Evolutionary conservation across 2,329 filamentous ascomycete genomes (phyloP), one percentile per base, ranked within the genome.

Genomic region (Verticillium albo-atrum): DNA sequence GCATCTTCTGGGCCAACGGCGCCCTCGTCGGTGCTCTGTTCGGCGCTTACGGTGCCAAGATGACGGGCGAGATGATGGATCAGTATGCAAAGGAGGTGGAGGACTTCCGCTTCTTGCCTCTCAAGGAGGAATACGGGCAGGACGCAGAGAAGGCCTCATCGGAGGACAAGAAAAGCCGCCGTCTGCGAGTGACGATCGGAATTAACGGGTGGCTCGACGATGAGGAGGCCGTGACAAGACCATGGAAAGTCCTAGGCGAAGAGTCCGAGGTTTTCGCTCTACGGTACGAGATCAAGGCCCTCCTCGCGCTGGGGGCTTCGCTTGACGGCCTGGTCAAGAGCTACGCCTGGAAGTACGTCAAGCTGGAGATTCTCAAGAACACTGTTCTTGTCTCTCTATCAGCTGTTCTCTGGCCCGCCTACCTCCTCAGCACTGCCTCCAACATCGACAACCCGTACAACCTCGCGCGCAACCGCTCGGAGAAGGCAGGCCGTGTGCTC

Each of bases 11-110:
- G 67, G 90, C 93, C 72, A 96, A 92, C 59, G 86, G 90, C 0
- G 90, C 94, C 1, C 79, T 97, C 3, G 91, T 97, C 0, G 93
- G 93, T 0, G 88, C 91, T 14, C 77, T 97, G 0, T 97, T 97
- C 69, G 93, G 93, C 1, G 93, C 92, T 0, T 96, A 93, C 67
- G 93, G 93, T 3, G 93, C 90, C 0, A 87, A 89, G 67, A 87
- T 87, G 84, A 87, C 83, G 51, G 92, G 92, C 3, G 83, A 89
- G 65, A 92, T 94, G 82, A 90, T 96, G 81, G 91, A 96, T 67
- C 84, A 88, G 60, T 97, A 97, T 68, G 92, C 93, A 3, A 86
- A 87, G 60, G 91, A 96, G 68, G 91, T 97, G 1, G 87, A 95
- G 63, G 93, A 97, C 71, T 87, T 87, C 66, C 76, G 78, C 23